Conservation (phyloP, 345 rosid genomes). For the Gossypium australe region DNA sequence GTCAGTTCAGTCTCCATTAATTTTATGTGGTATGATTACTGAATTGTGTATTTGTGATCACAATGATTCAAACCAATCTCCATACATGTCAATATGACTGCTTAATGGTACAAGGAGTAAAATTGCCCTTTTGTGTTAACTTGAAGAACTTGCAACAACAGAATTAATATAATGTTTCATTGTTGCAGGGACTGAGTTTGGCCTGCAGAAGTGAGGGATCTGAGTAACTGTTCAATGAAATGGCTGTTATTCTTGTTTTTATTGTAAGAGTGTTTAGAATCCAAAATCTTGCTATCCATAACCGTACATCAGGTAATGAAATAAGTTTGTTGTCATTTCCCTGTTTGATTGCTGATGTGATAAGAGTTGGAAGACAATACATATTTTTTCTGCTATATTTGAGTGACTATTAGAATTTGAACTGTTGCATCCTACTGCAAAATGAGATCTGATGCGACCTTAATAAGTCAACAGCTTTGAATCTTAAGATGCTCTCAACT, state of each 20-base stretch:
- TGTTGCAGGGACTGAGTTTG: conserved; percentile 22
- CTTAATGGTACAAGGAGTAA: neutral
- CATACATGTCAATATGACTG: neutral
- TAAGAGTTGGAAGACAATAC: neutral
- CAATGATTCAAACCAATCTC: neutral
- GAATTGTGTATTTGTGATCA: neutral
- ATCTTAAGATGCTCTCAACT: too few species aligned
- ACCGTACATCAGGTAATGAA: conserved; percentile 24
- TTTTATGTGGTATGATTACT: neutral
- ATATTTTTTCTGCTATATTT: neutral
- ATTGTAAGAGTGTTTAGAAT: neutral
- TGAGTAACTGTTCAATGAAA: conserved; percentile 2
- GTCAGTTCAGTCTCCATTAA: neutral
- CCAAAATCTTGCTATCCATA: neutral
- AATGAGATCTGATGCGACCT: too few species aligned
- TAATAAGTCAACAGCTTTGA: too few species aligned
- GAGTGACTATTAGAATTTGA: too few species aligned
- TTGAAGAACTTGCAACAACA: neutral
- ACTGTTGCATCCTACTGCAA: too few species aligned
- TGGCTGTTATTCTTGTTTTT: neutral
- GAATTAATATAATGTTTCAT: neutral
- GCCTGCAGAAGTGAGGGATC: conserved; percentile 10
- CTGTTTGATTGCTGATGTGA: neutral
- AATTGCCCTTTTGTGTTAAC: neutral
- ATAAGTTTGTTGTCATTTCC: conserved; percentile 22